Evolutionary conservation across 345 rosid species (phyloP), one percentile per base, ranked within the genome.

Genomic region (Boechera retrofracta): DNA sequence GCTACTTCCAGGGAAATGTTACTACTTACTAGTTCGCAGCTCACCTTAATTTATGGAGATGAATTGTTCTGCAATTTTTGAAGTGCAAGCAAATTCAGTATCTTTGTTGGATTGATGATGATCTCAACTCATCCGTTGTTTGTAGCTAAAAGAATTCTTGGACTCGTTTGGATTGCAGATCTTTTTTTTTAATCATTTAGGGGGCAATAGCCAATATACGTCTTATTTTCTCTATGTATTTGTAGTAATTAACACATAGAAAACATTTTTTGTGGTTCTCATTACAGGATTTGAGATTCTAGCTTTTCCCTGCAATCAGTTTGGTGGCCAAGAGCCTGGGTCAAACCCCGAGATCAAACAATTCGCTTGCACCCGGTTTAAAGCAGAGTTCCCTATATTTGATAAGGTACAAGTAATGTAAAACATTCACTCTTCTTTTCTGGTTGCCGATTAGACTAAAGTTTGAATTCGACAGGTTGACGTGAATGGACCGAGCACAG

Each of bases 301-400:
- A 68, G 97, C 97, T 77, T 91, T 91, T 75, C 97, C 98, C 48
- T 94, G 98, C 88, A 94, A 94, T 78, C 98, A 91, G 64, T 94
- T 94, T 57, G 91, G 89, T 2, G 85, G 88, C 42, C 98, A 94
- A 83, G 98, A 91, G 79, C 97, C 96, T 8, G 97, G 91, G 41
- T 84, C 85, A 68, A 94, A 89, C 69, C 78, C 91, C 7, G 91
- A 94, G 82, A 94, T 94, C 71, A 85, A 91, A 79, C 78, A 91
- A 33, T 85, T 85, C 16, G 97, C 94, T 11, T 90, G 97, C 76
- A 89, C 97, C 26, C 83, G 87, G 45, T 94, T 87, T 57, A 94
- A 94, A 82, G 98, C 97, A 49, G 98, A 94, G 81, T 94, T 88
- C 66, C 97, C 97, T 6, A 90, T 94, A 36, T 94, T 94, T 52